Conservation (phyloP, 176 grass and related monocot genomes). For the Ensete glaucum region DNA sequence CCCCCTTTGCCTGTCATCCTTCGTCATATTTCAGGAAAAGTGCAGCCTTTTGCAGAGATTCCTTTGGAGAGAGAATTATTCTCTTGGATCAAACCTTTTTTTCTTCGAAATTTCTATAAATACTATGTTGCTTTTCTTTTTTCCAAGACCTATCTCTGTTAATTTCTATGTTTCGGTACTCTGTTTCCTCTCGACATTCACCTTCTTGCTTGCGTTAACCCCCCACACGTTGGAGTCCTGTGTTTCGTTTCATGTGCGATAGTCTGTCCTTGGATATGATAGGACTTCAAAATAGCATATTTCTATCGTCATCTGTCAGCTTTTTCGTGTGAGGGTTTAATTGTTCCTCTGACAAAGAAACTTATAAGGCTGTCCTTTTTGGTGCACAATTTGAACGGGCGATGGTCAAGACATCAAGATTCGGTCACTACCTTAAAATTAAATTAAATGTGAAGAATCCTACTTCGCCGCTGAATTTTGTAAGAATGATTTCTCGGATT, state of each 20-base stretch:
- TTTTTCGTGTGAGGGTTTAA: not conserved
- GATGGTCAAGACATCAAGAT: not conserved
- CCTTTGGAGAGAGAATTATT: constrained; percentile 15
- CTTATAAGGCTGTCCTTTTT: not conserved
- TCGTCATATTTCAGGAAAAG: constrained; percentile 14
- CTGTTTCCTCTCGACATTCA: constrained; percentile 1
- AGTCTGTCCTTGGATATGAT: not conserved
- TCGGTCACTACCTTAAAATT: not conserved
- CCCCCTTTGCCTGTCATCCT: not conserved
- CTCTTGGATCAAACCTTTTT: constrained; percentile 24
- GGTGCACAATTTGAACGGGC: not conserved
- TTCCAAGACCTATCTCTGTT: not conserved
- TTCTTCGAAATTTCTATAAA: constrained; percentile 10
- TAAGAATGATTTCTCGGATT: not conserved
- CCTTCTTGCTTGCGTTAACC: not conserved
- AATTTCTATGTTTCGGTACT: constrained; percentile 1
- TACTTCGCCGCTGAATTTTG: not conserved
- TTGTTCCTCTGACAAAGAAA: not conserved
- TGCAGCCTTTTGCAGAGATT: constrained; percentile 23
- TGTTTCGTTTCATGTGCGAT: not conserved
- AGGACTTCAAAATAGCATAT: not conserved
- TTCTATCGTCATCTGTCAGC: not conserved
- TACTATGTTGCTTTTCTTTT: constrained; percentile 12
- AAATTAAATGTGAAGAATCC: not conserved
- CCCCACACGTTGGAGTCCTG: not conserved